phyloP scores from a whole-genome alignment of 164 flowering plant genomes.

The Vitis labrusca region DNA sequence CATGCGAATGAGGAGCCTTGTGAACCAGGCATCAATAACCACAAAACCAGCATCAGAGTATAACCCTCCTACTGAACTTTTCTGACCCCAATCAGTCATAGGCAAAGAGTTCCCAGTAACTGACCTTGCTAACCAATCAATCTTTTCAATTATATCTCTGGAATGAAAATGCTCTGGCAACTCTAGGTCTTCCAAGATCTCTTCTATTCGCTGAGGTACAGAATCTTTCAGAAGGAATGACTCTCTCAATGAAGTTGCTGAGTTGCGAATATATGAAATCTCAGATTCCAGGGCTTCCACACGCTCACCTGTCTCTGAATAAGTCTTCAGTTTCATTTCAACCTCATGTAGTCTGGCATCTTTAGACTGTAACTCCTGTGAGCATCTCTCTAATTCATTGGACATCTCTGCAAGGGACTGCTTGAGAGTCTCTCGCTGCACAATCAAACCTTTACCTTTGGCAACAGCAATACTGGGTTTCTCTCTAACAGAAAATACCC shows the following conservation, averaged over 20 bases:
- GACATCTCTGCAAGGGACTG: conserved; percentile 79
- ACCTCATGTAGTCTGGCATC: conserved; percentile 60
- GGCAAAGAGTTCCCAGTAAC: conserved; percentile 56
- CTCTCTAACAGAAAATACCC: conserved; percentile 81
- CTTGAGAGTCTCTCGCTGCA: conserved; percentile 84
- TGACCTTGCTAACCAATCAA: conserved; percentile 87
- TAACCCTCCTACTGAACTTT: conserved; percentile 59
- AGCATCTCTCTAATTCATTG: conserved; percentile 67
- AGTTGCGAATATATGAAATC: conserved; percentile 92
- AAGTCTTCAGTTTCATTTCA: conserved; percentile 66
- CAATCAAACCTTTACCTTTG: conserved; percentile 91
- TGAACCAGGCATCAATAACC: conserved; percentile 52
- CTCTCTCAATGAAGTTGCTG: conserved; percentile 93
- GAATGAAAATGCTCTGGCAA: conserved; percentile 92
- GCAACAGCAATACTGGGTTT: conserved; percentile 95
- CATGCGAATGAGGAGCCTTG: too few relatives aligned
- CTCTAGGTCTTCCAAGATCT: conserved; percentile 86
- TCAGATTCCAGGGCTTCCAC: conserved; percentile 98
- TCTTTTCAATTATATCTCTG: conserved; percentile 76
- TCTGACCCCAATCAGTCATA: conserved; percentile 68
- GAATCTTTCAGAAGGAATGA: conserved; percentile 95
- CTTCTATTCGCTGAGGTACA: conserved; percentile 91
- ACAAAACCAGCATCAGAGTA: conserved; percentile 67
- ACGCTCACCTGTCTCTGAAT: conserved; percentile 94
- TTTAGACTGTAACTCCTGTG: conserved; percentile 71